Evolutionary conservation across 2,329 filamentous ascomycete genomes (phyloP), one percentile per base, ranked within the genome.

Genomic region (Neofusicoccum laricinum): DNA sequence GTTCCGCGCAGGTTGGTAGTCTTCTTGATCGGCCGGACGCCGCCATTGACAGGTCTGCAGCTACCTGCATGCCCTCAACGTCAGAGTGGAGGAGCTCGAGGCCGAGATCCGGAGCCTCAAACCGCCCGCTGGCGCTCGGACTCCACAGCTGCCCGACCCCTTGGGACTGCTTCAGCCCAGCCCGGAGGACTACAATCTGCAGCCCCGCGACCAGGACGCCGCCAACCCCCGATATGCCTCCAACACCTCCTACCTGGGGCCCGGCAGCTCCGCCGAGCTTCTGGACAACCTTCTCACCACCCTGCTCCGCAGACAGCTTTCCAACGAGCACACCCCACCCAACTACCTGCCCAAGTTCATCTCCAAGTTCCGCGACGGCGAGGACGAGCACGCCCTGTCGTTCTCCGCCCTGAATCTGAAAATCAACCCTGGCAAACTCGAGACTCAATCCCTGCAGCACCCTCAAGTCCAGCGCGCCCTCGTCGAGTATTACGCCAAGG

Each of bases 381-480:
- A 41, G 10, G 51, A 64, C 7, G 34, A 41, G 12, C 41, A 36
- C 2, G 12, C 43, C 4, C 50, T 57, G 5, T 19, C 62, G 2
- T 57, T 64, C 12, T 41, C 62, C 10, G 15, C 50, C 4, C 43
- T 64, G 32, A 64, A 49, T 14, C 36, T 64, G n/a, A 64, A 49
- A 34, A 38, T 50, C 15, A 64, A 63, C 7, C 34, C 51, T 3
- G 50, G 50, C 4, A 64, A 64, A n/a, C 43, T 58, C 10, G 62
- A 64, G 4, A 43, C 51, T 2, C 62, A 64, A n/a, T 49, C 62
- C 1, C 17, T 64, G 17, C 62, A 64, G 43, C 62, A 64, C 11
- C 62, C 62, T 21, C 62, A 64, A 12, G 34, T 58, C 19, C 62
- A 64, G 43, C 50, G 62, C 14, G 62, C 62, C 17, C 51, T 64